phyloP scores from a whole-genome alignment of 331 rosid genomes.

The Rhamnella rubrinervis region DNA sequence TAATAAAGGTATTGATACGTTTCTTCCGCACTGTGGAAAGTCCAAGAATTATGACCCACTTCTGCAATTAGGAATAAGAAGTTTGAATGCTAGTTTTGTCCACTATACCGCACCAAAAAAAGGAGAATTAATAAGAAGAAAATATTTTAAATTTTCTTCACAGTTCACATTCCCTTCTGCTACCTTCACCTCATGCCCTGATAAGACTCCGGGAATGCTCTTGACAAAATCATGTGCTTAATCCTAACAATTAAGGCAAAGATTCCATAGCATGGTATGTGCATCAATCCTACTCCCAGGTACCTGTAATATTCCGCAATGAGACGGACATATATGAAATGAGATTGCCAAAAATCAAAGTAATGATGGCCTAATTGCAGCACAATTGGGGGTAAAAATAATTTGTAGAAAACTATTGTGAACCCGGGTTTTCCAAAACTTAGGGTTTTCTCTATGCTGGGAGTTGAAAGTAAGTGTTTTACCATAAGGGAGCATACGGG shows the following conservation, averaged over 20 bases:
- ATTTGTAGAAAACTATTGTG: too few species aligned
- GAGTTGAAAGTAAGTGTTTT: too few species aligned
- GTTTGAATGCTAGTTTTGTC: neutral
- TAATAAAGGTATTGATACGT: neutral
- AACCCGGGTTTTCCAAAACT: too few species aligned
- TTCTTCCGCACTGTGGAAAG: neutral
- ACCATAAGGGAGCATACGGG: constrained; percentile 79
- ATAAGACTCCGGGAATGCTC: constrained; percentile 45
- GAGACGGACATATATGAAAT: neutral
- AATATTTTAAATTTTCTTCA: too few species aligned
- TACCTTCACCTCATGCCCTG: constrained; percentile 22
- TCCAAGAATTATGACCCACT: neutral
- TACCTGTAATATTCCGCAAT: constrained; percentile 54
- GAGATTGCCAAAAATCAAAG: neutral
- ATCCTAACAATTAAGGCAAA: constrained; percentile 56
- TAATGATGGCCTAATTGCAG: too few species aligned
- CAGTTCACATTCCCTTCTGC: neutral
- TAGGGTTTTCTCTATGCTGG: too few species aligned
- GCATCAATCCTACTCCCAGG: constrained; percentile 62
- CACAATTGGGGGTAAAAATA: too few species aligned
- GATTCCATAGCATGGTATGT: constrained; percentile 66
- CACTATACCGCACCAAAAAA: neutral
- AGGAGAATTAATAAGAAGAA: too few species aligned
- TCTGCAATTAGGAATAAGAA: neutral
- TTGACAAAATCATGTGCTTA: constrained; percentile 49